Conservation (phyloP, 352 stramenopile genomes). For the Elongisporangium senticosum region DNA sequence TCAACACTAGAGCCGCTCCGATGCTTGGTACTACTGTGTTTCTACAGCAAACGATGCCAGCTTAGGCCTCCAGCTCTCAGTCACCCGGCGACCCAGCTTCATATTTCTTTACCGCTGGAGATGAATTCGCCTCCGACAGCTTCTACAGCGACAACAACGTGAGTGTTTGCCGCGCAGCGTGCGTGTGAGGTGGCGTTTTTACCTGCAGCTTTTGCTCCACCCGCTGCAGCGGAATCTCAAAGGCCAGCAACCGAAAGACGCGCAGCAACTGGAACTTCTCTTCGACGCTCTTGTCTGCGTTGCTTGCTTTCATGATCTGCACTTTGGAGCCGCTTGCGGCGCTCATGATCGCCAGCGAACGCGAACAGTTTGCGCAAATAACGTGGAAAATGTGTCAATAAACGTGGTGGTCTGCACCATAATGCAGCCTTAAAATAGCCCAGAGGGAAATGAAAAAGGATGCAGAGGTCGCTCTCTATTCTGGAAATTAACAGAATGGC, state of each 20-base stretch:
- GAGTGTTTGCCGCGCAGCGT: slow-evolving; percentile 26
- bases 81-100: too few species aligned
- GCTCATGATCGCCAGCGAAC: neutral
- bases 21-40: slow-evolving; percentile 7
- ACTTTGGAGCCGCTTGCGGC: neutral
- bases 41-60: neutral
- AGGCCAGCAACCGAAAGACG: slow-evolving; percentile 62
- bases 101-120: neutral
- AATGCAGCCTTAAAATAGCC: too few species aligned
- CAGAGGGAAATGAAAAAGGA: too few species aligned
- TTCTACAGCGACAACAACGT: slow-evolving; percentile 3
- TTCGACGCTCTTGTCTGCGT: slow-evolving; percentile 43
- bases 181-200: neutral
- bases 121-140: slow-evolving; percentile 9
- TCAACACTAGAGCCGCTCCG: slow-evolving; percentile 10
- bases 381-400: neutral
- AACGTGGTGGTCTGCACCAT: too few species aligned
- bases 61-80: too few species aligned
- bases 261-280: slow-evolving; percentile 72
- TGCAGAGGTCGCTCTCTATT: too few species aligned
- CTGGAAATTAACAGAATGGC: too few species aligned
- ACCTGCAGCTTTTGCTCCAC: slow-evolving; percentile 66
- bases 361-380: neutral
- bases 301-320: slow-evolving; percentile 12
- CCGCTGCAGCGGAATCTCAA: slow-evolving; percentile 54